phyloP scores from a whole-genome alignment of 2,329 filamentous ascomycete species.

The Penicillium freii region DNA sequence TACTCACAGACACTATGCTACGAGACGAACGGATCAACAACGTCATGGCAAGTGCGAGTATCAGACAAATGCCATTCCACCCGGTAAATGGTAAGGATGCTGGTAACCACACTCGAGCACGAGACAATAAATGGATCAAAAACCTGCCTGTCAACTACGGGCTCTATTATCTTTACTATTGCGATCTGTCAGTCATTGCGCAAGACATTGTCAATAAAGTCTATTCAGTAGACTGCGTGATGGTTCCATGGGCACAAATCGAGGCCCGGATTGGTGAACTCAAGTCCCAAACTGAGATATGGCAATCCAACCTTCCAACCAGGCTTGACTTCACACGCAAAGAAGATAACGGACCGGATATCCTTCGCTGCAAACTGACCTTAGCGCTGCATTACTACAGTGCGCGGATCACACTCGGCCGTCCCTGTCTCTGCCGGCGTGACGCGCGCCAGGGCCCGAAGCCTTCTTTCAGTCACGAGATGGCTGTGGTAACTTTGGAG shows the following conservation, averaged over 20 bases:
- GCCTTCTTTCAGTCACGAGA: constrained; percentile 39
- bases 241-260: constrained; percentile 42
- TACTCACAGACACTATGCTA: constrained; percentile 32
- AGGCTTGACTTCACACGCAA: constrained; percentile 40
- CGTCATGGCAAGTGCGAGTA: constrained; percentile 31
- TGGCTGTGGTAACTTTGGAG: constrained; percentile 41
- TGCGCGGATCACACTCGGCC: constrained; percentile 44
- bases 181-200: constrained; percentile 40
- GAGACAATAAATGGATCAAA: constrained; percentile 38
- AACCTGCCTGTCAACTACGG: constrained; percentile 34
- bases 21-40: constrained; percentile 35
- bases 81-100: constrained; percentile 29
- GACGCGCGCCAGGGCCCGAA: constrained; percentile 33
- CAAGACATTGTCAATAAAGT: constrained; percentile 45
- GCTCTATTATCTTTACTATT: constrained; percentile 41
- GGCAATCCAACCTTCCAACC: constrained; percentile 39
- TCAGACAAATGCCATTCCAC: constrained; percentile 34
- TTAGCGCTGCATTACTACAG: constrained; percentile 48
- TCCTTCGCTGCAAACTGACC: constrained; percentile 40
- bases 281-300: constrained; percentile 39
- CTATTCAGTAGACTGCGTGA: constrained; percentile 42
- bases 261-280: constrained; percentile 42
- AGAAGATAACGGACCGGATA: constrained; percentile 32
- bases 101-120: constrained; percentile 20
- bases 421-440: constrained; percentile 48